phyloP scores from a whole-genome alignment of 306 rosid genomes.

The Rosa rugosa region DNA sequence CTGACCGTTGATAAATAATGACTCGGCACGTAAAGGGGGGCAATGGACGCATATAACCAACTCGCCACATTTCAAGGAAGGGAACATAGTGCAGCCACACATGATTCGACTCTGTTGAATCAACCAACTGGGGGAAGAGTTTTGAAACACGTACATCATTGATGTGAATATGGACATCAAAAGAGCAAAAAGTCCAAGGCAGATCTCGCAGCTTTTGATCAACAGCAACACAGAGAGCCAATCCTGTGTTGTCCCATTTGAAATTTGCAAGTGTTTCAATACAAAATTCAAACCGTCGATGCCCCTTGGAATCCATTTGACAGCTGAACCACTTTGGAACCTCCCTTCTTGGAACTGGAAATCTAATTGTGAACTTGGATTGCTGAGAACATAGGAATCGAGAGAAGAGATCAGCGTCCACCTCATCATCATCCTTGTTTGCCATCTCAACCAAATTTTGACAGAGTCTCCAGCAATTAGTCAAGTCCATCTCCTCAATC shows the following conservation, averaged over 20 bases:
- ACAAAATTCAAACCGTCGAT: background rate
- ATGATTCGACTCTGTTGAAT: background rate
- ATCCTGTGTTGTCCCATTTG: background rate
- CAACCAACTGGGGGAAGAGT: no score
- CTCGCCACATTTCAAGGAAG: background rate
- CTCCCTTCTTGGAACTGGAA: background rate
- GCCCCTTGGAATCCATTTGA: background rate
- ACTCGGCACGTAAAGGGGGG: background rate
- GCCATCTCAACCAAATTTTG: background rate
- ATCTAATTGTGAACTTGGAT: fast-evolving
- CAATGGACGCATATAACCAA: background rate
- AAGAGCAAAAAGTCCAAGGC: no score
- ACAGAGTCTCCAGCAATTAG: background rate
- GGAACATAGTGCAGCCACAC: background rate
- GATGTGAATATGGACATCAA: background rate
- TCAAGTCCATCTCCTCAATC: fast-evolving
- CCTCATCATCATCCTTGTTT: background rate
- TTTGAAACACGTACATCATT: background rate
- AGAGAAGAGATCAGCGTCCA: background rate
- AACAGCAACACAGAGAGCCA: background rate
- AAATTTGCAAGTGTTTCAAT: background rate
- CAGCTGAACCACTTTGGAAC: conserved; percentile 3
- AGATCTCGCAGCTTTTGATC: background rate
- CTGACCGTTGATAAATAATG: background rate
- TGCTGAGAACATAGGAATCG: background rate